Evolutionary conservation across 129 eudicot genomes (phyloP).

Genomic region (Flaveria ramosissima): DNA sequence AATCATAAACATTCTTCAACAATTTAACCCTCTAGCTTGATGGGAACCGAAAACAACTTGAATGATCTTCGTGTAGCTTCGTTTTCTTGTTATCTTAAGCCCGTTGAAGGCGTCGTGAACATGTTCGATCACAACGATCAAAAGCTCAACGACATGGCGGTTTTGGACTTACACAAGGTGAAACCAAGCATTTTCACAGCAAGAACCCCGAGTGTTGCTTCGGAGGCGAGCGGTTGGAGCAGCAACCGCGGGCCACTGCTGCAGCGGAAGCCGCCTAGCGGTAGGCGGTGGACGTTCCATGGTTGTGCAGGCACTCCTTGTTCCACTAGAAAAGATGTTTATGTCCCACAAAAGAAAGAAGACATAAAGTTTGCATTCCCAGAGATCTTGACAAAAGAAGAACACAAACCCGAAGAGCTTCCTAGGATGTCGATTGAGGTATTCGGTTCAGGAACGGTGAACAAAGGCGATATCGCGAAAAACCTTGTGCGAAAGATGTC

Average conservation of each 20-base stretch:
- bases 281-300: constrained; percentile 33
- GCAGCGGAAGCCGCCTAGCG: constrained; percentile 38
- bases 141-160: constrained; percentile 1
- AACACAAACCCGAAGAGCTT: constrained; percentile 36
- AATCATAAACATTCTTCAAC: neutral
- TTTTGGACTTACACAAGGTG: neutral
- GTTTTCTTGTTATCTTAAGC: constrained; percentile 64
- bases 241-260: constrained; percentile 56
- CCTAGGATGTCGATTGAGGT: constrained; percentile 67
- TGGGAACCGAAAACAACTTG: constrained; percentile 38
- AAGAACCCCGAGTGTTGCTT: constrained; percentile 50
- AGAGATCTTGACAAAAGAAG: constrained; percentile 11
- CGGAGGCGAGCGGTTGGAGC: constrained; percentile 54
- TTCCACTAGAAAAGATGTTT: constrained; percentile 46
- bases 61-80: constrained; percentile 59
- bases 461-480: constrained; percentile 51
- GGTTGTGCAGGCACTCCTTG: constrained; percentile 50
- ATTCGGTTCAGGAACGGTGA: constrained; percentile 46
- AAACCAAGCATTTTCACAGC: constrained; percentile 40
- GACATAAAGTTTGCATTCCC: constrained; percentile 49
- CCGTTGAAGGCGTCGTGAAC: constrained; percentile 34
- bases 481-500: constrained; percentile 73
- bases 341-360: constrained; percentile 23
- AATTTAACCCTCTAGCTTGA: neutral
- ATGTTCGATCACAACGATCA: constrained; percentile 20